Percentiles rank a stretch among this genome's conserved stretches.
Conservation (phyloP, 164 flowering plant species). For the Kalanchoe fedtschenkoi region DNA sequence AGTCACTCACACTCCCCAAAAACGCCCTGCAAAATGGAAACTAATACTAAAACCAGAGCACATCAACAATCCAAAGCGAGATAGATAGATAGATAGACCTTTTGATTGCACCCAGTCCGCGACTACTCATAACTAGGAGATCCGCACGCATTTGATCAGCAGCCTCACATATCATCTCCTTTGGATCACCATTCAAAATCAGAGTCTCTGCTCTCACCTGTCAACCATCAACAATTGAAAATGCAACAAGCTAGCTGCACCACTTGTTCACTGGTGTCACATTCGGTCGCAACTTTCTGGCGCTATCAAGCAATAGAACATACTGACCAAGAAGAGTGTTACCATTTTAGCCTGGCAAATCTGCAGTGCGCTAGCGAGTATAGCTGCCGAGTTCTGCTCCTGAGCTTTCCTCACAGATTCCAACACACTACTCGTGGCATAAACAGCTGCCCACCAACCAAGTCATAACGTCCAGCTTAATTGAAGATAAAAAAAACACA, state of each 20-base stretch:
- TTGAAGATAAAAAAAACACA: too few species aligned
- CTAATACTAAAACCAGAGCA: not conserved
- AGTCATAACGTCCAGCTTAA: too few species aligned
- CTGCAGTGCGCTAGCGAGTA: constrained; percentile 26
- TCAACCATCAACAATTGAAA: not conserved
- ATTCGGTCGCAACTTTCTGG: not conserved
- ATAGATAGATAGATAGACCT: constrained; percentile 19
- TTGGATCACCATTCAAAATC: constrained; percentile 35
- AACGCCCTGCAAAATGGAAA: constrained; percentile 27
- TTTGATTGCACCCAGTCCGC: constrained; percentile 42
- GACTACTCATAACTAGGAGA: constrained; percentile 44
- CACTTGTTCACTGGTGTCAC: not conserved
- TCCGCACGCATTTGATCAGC: constrained; percentile 30
- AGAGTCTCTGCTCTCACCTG: constrained; percentile 35
- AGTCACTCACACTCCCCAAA: constrained; percentile 46
- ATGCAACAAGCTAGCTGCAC: too few species aligned
- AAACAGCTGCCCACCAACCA: constrained; percentile 16
- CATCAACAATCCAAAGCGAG: too few species aligned
- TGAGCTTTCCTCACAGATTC: constrained; percentile 39
- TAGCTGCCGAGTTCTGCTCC: constrained; percentile 19
- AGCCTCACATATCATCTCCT: constrained; percentile 37
- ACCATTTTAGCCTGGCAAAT: constrained; percentile 31
- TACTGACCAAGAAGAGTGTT: not conserved
- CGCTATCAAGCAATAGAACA: not conserved
- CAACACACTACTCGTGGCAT: constrained; percentile 14